These are phyloP conservation scores for Fagus sylvatica DNA, from an alignment of 306 rosid species.

Conservation along the genomic window DNA sequence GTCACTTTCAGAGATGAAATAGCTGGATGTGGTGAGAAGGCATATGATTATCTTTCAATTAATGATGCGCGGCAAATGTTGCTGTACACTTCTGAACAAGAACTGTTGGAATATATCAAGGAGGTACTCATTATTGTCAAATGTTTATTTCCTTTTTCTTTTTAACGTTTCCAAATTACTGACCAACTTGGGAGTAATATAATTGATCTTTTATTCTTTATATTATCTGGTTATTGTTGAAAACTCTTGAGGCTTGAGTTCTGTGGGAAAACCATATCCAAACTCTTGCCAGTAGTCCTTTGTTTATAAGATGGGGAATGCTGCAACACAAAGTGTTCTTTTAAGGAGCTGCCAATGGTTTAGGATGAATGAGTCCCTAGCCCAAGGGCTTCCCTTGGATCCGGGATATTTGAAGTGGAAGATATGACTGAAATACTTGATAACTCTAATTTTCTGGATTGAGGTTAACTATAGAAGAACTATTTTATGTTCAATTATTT, in stretches of 20 bases:
- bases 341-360: background rate
- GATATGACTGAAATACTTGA: too few species aligned
- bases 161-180: background rate
- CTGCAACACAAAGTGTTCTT: background rate
- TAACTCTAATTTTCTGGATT: background rate
- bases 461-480: background rate
- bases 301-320: slow-evolving; percentile 2
- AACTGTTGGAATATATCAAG: slow-evolving; percentile 61
- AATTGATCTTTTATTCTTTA: background rate
- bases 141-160: background rate
- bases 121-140: slow-evolving; percentile 53
- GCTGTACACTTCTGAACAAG: slow-evolving; percentile 68
- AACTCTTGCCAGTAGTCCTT: background rate
- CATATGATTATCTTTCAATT: slow-evolving; percentile 79
- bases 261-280: background rate
- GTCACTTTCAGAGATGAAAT: slow-evolving; percentile 76
- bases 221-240: background rate
- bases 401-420: too few species aligned
- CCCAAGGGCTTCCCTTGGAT: too few species aligned
- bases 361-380: slow-evolving; percentile 4
- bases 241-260: background rate
- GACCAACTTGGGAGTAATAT: background rate
- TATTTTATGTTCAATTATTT: background rate
- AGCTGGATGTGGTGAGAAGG: slow-evolving; percentile 98
- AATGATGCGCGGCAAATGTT: slow-evolving; percentile 76